Conservation (phyloP, 306 rosid genomes). For the Prunus padus region DNA sequence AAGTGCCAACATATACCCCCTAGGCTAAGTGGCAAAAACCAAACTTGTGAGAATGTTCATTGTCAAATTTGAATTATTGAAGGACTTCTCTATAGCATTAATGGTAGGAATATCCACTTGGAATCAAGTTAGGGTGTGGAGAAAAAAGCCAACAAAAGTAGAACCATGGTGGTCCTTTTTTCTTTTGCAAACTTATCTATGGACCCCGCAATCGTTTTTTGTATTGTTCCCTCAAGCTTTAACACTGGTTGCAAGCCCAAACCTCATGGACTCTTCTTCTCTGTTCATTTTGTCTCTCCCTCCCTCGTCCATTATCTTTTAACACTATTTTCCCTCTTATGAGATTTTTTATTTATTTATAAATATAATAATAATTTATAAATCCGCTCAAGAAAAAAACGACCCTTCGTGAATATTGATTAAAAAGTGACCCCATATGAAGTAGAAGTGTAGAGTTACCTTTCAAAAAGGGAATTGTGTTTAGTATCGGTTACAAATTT, state of each 20-base stretch:
- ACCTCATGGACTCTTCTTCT: background rate
- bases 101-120: constrained; percentile 51
- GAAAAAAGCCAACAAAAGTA: constrained; percentile 37
- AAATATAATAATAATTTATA: too few species aligned
- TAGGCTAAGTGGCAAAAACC: too few species aligned
- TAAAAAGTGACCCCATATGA: too few species aligned
- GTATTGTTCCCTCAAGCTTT: constrained; percentile 23
- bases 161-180: constrained; percentile 46
- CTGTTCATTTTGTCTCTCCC: constrained; percentile 1
- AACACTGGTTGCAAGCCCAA: constrained; percentile 18
- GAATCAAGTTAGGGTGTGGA: constrained; percentile 39
- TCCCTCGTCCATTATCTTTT: background rate
- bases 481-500: too few species aligned
- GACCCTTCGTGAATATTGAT: too few species aligned
- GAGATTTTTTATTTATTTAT: too few species aligned
- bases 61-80: constrained; percentile 31
- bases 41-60: background rate
- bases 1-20: too few species aligned
- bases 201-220: constrained; percentile 25
- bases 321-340: background rate
- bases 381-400: too few species aligned
- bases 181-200: constrained; percentile 26
- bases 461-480: too few species aligned
- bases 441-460: too few species aligned
- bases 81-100: constrained; percentile 22